Evolutionary conservation across 2,329 filamentous ascomycete genomes (phyloP), one percentile per base, ranked within the genome.

Genomic region (Diaporthe nobilis): DNA sequence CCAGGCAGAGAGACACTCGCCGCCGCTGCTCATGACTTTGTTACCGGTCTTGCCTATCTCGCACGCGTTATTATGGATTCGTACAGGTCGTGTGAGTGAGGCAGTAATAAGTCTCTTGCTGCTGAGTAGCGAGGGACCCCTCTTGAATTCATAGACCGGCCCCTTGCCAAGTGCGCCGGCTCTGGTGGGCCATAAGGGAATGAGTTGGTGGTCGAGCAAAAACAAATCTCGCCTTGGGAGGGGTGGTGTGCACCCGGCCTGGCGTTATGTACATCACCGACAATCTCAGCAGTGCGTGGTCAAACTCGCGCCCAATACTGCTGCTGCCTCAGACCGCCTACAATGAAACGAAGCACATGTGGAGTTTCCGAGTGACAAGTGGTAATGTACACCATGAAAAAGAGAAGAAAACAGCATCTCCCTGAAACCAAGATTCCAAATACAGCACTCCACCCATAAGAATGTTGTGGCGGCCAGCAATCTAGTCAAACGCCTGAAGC

Each of bases 1-100:
- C 65, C 65, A 70, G 34, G 49, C 49, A 28, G 65, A 70, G 9
- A 68, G 8, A 53, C 53, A 70, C 51, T 51, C 65, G 34, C 65
- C 49, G n/a, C 31, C 4, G 51, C 22, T 53, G 13, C 22, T 17
- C 65, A 70, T 70, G 34, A 17, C 28, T 34, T 3, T 42, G 47
- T 12, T 53, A 15, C 15, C 12, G 37, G 15, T 13, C 49, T 70
- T 70, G 47, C 49, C 65, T 70, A 39, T 53, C 15, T 31, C 34
- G 17, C 1, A 8, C 1, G 20, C n/a, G 49, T 55, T 42, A 42
- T 53, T 55, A 55, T 31, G 34, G 22, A 22, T 39, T 20, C 12
- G 25, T 70, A 4, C 49, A 25, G 28, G 8, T 70, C 34, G 28
- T 42, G 13, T 3, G 34, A 17, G 31, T 31, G 25, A 61, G 34